Percentiles rank a stretch among this genome's conserved stretches.
phyloP scores from a whole-genome alignment of 306 rosid genomes.

The Lathyrus aphaca region DNA sequence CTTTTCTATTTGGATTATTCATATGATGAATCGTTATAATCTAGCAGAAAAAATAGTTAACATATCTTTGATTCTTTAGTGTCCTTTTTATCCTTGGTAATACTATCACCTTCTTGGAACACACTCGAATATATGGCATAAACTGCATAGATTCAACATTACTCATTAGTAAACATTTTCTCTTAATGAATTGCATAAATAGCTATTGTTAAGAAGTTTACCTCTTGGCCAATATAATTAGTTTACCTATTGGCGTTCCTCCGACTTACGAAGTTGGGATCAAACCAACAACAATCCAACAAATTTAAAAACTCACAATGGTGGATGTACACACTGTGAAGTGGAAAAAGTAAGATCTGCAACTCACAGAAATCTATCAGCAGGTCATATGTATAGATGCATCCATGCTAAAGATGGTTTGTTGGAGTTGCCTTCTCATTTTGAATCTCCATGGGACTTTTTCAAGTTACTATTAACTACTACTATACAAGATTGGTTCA shows the following conservation, averaged over 20 bases:
- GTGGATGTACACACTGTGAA: slow-evolving; percentile 52
- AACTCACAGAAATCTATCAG: slow-evolving; percentile 56
- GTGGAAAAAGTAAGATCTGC: slow-evolving; percentile 64
- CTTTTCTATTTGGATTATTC: background rate
- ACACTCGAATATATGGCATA: too few species aligned
- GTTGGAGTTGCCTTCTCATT: slow-evolving; percentile 52
- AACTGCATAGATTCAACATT: slow-evolving; percentile 58
- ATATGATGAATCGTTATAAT: background rate
- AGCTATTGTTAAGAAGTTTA: slow-evolving; percentile 37
- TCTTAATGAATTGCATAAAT: slow-evolving; percentile 8
- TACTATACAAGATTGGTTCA: too few species aligned
- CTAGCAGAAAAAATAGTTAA: slow-evolving; percentile 7
- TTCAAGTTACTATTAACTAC: slow-evolving; percentile 54
- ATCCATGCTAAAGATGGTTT: slow-evolving; percentile 82
- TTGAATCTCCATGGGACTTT: slow-evolving; percentile 89
- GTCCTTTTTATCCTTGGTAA: slow-evolving; percentile 51
- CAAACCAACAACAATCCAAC: too few species aligned
- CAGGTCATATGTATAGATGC: slow-evolving; percentile 79
- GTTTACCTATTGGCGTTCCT: too few species aligned
- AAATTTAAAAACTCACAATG: too few species aligned
- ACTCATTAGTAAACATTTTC: slow-evolving; percentile 31
- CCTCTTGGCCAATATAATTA: slow-evolving; percentile 79
- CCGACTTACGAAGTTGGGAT: too few species aligned
- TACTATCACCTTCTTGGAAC: slow-evolving; percentile 66
- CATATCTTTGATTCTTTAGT: slow-evolving; percentile 64